Conservation (phyloP, 192 early-diverging fungal genomes). For the Coemansia sp. region DNA sequence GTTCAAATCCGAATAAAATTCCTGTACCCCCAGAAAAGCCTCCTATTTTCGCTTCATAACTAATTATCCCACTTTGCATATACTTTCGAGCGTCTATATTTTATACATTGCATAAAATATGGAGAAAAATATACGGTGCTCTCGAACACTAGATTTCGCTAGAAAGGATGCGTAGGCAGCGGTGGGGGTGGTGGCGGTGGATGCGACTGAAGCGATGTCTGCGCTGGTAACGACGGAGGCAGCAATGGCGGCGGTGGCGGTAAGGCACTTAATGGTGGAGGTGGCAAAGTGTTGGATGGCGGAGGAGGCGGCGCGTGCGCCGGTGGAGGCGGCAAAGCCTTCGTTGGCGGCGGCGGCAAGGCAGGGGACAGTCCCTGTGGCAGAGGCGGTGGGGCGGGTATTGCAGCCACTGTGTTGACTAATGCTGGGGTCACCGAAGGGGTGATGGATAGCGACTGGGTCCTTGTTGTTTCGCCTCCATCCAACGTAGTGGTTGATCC, state of each 20-base stretch:
- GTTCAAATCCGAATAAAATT: too few species aligned
- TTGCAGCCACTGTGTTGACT: not conserved
- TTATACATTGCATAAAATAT: too few species aligned
- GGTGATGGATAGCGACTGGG: not conserved
- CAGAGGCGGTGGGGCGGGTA: not conserved
- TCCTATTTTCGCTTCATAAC: too few species aligned
- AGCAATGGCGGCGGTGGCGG: not conserved
- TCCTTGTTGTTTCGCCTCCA: constrained; percentile 4
- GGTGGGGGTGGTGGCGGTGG: not conserved
- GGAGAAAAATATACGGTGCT: not conserved
- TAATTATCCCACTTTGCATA: too few species aligned
- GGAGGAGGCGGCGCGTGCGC: not conserved
- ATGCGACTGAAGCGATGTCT: not conserved
- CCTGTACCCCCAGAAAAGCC: too few species aligned
- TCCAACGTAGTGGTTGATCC: constrained; percentile 7
- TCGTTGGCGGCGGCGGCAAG: not conserved
- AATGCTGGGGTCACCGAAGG: not conserved
- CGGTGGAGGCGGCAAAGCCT: not conserved
- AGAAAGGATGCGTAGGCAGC: not conserved
- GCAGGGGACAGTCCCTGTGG: not conserved
- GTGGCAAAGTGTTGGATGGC: not conserved
- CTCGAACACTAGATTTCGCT: not conserved
- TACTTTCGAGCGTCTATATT: too few species aligned
- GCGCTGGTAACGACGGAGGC: not conserved
- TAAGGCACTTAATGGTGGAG: not conserved